Base-by-base conservation (phyloP, 75 land plant genomes). In the Pinus taeda region DNA sequence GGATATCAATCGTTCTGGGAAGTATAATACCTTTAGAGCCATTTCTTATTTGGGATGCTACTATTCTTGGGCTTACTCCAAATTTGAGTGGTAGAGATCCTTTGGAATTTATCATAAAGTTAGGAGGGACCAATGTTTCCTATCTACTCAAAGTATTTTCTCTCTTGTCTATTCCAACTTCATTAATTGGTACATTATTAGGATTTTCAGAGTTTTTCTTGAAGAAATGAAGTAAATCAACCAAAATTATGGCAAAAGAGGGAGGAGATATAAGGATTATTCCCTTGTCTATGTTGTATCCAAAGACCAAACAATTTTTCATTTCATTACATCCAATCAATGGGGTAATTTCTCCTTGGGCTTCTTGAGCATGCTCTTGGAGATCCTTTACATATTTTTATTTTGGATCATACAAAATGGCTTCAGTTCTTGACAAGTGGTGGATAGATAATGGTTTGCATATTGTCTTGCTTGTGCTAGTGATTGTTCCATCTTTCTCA, bases 91-190 rank as follows among this genome's bases (percentile, higher is more conserved):
- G 26, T 0, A 26, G 26, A 26, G 26, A 26, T 26, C 26, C 26
- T 26, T 26, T 26, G 26, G 26, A 26, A 26, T 26, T 26, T 26
- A 0, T 26, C 26, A 26, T 26, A 26, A 26, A 26, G 36, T 77
- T 76, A 21, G 83, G 82, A 42, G 83, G 87, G 85, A 77, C 82
- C 55, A 86, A 83, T 60, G 59, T 86, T 55, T 75, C 87, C 18
- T 71, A 78, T 18, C 74, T 89, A 77, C 85, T 91, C 30, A 82
- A 87, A 64, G 65, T 83, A 7, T 93, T 93, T 66, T 91, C 93
- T 24, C 77, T 93, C 70, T 79, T 91, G 53, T 90, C 91, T 18
- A 79, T 91, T 24, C 91, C 86, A 57, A 91, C 96, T 20, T 93
- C 93, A 21, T 62, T 89, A 21, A 91, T 93, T 58, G 93, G 96